Percentiles rank a stretch among this genome's conserved stretches.
These are phyloP conservation scores for Cenococcum geophilum DNA, from an alignment of 495 filamentous ascomycete genomes.

Conservation along the genomic window DNA sequence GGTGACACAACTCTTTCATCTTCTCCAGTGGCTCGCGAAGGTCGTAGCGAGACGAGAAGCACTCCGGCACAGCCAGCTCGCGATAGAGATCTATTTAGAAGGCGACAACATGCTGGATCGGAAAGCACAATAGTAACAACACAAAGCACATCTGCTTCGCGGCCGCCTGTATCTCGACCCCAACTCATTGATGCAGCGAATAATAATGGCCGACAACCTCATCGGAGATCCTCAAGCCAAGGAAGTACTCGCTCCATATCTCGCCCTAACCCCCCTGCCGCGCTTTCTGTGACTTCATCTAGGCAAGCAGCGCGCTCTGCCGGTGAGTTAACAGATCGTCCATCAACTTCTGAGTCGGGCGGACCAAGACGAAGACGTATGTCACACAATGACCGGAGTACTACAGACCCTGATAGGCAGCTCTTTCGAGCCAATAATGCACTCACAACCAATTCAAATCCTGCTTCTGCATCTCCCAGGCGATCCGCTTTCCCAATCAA, in stretches of 20 bases:
- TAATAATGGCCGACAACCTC: constrained; percentile 39
- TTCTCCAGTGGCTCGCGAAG: constrained; percentile 10
- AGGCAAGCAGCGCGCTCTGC: constrained; percentile 50
- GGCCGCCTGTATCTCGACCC: constrained; percentile 52
- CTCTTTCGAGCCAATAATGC: constrained; percentile 21
- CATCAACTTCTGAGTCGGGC: constrained; percentile 34
- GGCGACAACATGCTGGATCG: constrained; percentile 23
- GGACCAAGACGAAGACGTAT: constrained; percentile 23
- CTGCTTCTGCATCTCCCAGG: constrained; percentile 18
- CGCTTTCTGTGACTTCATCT: constrained; percentile 15
- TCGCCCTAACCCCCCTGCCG: constrained; percentile 13
- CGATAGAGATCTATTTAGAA: constrained; percentile 18
- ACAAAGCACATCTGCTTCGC: constrained; percentile 33
- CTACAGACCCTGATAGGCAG: constrained; percentile 42
- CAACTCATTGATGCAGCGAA: constrained; percentile 48
- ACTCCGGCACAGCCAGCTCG: constrained; percentile 14
- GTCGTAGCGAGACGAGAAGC: constrained; percentile 13
- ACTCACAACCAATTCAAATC: constrained; percentile 19
- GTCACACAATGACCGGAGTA: constrained; percentile 41
- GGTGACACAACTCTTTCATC: constrained; percentile 1
- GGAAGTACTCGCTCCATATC: constrained; percentile 30
- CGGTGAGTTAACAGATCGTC: constrained; percentile 52
- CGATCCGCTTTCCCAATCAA: constrained; percentile 23
- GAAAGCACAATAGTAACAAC: constrained; percentile 25
- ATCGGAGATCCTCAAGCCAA: constrained; percentile 50